Evolutionary conservation across 2,329 filamentous ascomycete species (phyloP), one percentile per base, ranked within the genome.

Genomic region (Aureobasidium sp.): DNA sequence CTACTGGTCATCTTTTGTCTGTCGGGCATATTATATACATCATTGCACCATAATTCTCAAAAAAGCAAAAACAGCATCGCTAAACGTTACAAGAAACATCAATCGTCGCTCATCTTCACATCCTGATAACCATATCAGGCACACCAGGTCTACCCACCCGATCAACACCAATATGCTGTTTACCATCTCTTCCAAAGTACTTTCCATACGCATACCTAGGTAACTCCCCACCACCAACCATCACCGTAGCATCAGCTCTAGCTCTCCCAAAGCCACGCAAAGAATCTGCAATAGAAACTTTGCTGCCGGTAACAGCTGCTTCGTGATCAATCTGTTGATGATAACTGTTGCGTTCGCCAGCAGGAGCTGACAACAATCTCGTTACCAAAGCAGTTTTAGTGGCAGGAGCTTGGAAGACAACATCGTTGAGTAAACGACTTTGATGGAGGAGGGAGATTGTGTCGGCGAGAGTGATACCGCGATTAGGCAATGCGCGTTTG

Each of bases 381-480:
- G 82, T 85, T 25, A 87, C 81, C 25, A 97, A 80, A 65, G 91
- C 87, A 0, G 78, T 78, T 65, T 86, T 87, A n/a, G 81, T 85
- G 30, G 80, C 78, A 3, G 87, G 84, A 39, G 85, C 82, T 55
- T 85, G 81, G 71, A 97, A 93, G 0, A 87, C 83, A 10, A 85
- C 80, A 69, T 96, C 91, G 5, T 82, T 79, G 1, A 90, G 77
- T 21, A 95, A 77, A 29, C 87, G 86, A 47, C 86, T 86, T 66
- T 87, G 86, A 63, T 89, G 85, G 44, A 93, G 79, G 71, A 93
- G 92, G 69, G 85, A 87, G 67, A 95, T 82, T 27, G 92, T 79
- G 71, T 92, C 90, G 1, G 89, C 88, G 21, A 95, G 79, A 50
- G 83, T 90, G 63, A 81, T 83, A 44, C 89, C 85, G 5, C 81